phyloP scores from a whole-genome alignment of 495 filamentous ascomycete species.

The Evernia prunastri region DNA sequence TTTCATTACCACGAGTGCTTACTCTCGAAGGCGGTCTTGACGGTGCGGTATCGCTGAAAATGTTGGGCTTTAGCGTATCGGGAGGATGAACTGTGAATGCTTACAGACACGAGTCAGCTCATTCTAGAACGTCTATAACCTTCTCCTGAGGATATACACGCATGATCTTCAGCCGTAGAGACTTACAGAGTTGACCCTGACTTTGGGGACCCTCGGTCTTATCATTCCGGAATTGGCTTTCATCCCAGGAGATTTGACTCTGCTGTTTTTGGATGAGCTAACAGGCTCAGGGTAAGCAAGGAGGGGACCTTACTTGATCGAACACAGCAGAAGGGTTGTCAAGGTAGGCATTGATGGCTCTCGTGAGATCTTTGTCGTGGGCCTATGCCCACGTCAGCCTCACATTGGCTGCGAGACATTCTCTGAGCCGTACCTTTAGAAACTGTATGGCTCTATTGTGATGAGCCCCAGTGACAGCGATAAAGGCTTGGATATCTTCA shows the following conservation, averaged over 20 bases:
- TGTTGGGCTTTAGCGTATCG: slow-evolving; percentile 22
- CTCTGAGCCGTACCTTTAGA: slow-evolving; percentile 35
- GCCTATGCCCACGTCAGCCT: slow-evolving; percentile 32
- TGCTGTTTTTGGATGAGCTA: slow-evolving; percentile 12
- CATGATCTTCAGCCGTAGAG: neutral
- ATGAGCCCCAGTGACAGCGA: slow-evolving; percentile 41
- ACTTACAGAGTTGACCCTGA: slow-evolving; percentile 20
- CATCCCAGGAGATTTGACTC: slow-evolving; percentile 19
- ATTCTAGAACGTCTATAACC: neutral
- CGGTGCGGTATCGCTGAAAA: slow-evolving; percentile 32
- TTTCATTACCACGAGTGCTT: slow-evolving; percentile 34
- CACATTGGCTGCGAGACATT: neutral
- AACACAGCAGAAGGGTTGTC: slow-evolving; percentile 45
- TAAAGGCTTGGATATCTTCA: slow-evolving; percentile 42
- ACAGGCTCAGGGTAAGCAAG: neutral
- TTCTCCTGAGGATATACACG: neutral
- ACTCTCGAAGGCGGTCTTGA: slow-evolving; percentile 65
- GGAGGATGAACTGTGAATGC: slow-evolving; percentile 22
- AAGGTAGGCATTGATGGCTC: slow-evolving; percentile 49
- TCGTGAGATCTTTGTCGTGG: slow-evolving; percentile 42
- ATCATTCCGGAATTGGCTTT: slow-evolving; percentile 26
- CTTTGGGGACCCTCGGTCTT: slow-evolving; percentile 16
- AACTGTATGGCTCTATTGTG: slow-evolving; percentile 44
- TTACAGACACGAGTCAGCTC: neutral
- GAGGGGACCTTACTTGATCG: slow-evolving; percentile 12